These are phyloP conservation scores for Allium fistulosum DNA, from an alignment of 106 monocot genomes.

Conservation along the genomic window DNA sequence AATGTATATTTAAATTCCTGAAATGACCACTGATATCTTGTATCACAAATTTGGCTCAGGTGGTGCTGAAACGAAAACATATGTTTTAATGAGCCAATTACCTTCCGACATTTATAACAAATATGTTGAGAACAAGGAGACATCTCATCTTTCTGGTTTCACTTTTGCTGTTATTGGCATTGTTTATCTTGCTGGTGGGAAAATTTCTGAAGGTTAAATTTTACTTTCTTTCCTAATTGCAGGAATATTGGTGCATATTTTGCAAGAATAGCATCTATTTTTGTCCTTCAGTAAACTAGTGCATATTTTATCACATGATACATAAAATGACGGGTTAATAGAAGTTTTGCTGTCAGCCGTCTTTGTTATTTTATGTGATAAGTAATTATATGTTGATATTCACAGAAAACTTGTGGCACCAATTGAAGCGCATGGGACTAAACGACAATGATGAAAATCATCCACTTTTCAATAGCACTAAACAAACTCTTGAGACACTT, in stretches of 20 bases:
- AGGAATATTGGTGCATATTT: too few relatives aligned
- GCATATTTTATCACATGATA: too few relatives aligned
- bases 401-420: constrained; percentile 91
- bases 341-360: too few relatives aligned
- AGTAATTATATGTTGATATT: neutral
- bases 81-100: constrained; percentile 58
- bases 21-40: too few relatives aligned
- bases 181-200: constrained; percentile 84
- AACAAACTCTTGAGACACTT: constrained; percentile 66
- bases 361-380: neutral
- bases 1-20: too few relatives aligned
- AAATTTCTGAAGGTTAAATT: constrained; percentile 58
- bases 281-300: neutral
- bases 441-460: constrained; percentile 76
- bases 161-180: constrained; percentile 66
- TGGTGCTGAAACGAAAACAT: constrained; percentile 57
- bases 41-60: constrained; percentile 15
- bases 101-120: constrained; percentile 50
- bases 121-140: constrained; percentile 63
- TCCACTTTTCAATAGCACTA: constrained; percentile 61
- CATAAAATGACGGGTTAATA: too few relatives aligned
- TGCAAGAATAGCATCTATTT: neutral
- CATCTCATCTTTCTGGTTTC: constrained; percentile 65
- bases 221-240: neutral
- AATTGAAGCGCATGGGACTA: constrained; percentile 69